phyloP scores from a whole-genome alignment of 1,284 basidiomycete genomes.

The Apiotrichum sp. region DNA sequence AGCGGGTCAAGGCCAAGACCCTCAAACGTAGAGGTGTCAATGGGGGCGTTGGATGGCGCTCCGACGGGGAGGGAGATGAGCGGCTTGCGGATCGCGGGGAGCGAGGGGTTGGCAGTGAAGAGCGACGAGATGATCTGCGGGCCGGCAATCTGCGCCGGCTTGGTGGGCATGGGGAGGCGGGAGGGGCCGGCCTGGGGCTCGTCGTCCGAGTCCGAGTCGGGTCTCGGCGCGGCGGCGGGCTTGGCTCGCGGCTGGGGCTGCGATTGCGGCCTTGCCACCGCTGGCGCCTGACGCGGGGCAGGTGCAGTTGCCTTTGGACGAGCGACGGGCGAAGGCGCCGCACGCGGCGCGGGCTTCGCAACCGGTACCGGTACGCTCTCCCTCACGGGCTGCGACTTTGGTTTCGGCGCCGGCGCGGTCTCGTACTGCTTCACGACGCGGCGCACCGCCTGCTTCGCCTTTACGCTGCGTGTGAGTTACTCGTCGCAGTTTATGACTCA shows the following conservation, averaged over 20 bases:
- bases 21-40: constrained; percentile 67
- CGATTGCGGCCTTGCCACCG: background rate
- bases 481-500: constrained; percentile 32
- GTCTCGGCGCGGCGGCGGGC: constrained; percentile 4
- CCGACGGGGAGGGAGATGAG: constrained; percentile 22
- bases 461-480: constrained; percentile 25
- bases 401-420: background rate
- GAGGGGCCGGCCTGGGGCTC: constrained; percentile 20
- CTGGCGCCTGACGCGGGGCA: background rate
- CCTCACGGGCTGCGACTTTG: background rate
- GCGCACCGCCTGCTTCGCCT: constrained; percentile 38
- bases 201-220: constrained; percentile 1
- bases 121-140: constrained; percentile 82
- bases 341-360: background rate
- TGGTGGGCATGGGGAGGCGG: constrained; percentile 3
- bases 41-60: constrained; percentile 76
- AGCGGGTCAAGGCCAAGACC: constrained; percentile 76
- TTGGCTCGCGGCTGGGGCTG: constrained; percentile 5
- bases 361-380: background rate
- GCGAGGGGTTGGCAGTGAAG: constrained; percentile 59
- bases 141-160: constrained; percentile 10
- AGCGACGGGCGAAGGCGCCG: background rate
- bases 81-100: constrained; percentile 11
- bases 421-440: constrained; percentile 17
- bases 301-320: background rate